Base-by-base conservation (phyloP, 345 rosid genomes). In the Eucalyptus albens region DNA sequence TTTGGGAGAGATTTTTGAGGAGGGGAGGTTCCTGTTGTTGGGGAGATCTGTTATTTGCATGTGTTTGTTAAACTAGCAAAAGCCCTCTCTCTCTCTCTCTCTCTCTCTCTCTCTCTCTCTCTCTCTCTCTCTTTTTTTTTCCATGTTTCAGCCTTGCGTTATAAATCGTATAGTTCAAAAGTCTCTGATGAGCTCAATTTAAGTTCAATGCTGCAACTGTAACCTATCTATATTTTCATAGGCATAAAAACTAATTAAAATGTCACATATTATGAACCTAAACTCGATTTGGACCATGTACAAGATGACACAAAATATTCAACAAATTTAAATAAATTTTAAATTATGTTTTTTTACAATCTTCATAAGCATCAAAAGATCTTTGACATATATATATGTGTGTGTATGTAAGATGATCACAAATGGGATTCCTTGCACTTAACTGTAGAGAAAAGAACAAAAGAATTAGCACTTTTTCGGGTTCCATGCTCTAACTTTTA, bases 1-100 rank as follows among this genome's bases (percentile, higher is more conserved):
- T 94, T 94, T 92, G 91, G 90, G 93, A 89, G 88, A 87, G 90
- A 89, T 85, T 90, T 92, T 91, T 87, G 89, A 86, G 92, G 93
- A 5, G 90, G 80, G 89, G 89, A 51, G 86, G 27, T 86, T 86
- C 91, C 62, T 90, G 89, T 92, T 29, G 87, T 50, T 37, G 47
- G 6, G 83, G 83, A 77, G 83, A 77, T 80, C 90, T 89, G 87
- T 92, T 89, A 86, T 88, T 60, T 60, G 77, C 65, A 89, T 27
- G 56, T 40, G 60, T 67, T 87, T 87, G 87, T 88, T 47, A 37
- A 21, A 11, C 47, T 37, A 77, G 83, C 29, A 21, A 77, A 33
- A 59, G 47, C 40, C 22, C 88, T 33, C 5, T 31, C 62, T 50
- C 88, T 53, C 27, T 86, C 33, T 37, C 44, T 69, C 82, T 69